Percentiles rank a stretch among this genome's conserved stretches.
Evolutionary conservation across 768 basidiomycete genomes (phyloP).

Genomic region (Naematelia aurantialba): DNA sequence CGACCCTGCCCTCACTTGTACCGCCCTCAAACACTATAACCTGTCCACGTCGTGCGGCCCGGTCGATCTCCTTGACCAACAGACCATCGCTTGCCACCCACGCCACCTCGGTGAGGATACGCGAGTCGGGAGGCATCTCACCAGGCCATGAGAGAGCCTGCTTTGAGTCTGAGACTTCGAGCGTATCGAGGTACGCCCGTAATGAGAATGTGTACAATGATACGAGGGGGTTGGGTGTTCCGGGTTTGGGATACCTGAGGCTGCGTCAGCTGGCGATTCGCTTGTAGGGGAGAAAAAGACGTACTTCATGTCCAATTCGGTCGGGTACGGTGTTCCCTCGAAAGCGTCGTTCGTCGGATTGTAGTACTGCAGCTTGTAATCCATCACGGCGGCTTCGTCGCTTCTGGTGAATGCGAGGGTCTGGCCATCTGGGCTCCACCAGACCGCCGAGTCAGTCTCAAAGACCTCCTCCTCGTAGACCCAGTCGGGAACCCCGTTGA

Average conservation of each 20-base stretch:
- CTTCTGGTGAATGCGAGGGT: conserved; percentile 76
- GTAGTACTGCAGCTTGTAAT: conserved; percentile 84
- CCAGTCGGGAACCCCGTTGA: conserved; percentile 96
- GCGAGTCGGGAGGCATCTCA: conserved; percentile 59
- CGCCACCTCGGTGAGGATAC: conserved; percentile 73
- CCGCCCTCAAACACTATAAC: conserved; percentile 69
- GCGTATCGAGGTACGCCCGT: conserved; percentile 52
- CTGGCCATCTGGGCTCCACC: conserved; percentile 80
- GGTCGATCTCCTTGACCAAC: conserved; percentile 79
- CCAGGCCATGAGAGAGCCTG: conserved; percentile 57
- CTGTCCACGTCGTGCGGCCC: conserved; percentile 74
- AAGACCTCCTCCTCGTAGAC: conserved; percentile 63
- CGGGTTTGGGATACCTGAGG: conserved; percentile 51
- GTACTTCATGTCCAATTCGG: conserved; percentile 51
- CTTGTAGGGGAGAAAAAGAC: background rate
- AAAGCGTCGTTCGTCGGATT: conserved; percentile 73
- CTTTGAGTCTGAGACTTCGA: conserved; percentile 8
- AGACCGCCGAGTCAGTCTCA: conserved; percentile 66
- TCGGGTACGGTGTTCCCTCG: conserved; percentile 70
- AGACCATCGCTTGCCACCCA: conserved; percentile 78
- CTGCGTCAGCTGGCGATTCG: conserved; percentile 4
- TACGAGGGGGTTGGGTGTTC: conserved; percentile 70
- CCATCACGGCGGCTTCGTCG: conserved; percentile 83
- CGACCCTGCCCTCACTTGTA: conserved; percentile 57
- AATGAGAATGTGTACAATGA: conserved; percentile 69